Evolutionary conservation across 1,139 yeast genomes (phyloP).

Genomic region (Geotrichum europaeum): DNA sequence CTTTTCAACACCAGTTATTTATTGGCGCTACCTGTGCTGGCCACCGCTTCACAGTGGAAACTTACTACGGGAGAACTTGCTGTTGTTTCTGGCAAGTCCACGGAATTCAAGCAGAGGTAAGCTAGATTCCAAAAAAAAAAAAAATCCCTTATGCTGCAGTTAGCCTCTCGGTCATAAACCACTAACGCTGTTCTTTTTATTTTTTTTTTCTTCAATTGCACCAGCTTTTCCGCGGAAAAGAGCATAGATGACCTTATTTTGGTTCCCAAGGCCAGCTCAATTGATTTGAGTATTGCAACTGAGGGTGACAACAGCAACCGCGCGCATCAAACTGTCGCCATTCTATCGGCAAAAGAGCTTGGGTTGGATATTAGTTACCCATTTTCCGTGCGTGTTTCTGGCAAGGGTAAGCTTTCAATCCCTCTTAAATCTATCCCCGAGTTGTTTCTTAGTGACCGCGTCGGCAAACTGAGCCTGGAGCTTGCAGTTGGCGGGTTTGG

Average conservation of each 20-base stretch:
- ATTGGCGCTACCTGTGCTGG: constrained; percentile 1
- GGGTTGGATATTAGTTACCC: constrained; percentile 28
- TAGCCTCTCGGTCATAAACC: too few relatives aligned
- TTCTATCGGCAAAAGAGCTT: constrained; percentile 23
- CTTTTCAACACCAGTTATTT: neutral
- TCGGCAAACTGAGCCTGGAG: constrained; percentile 16
- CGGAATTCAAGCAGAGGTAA: constrained; percentile 10
- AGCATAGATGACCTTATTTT: constrained; percentile 18
- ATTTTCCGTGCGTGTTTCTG: constrained; percentile 24
- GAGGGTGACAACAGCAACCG: constrained; percentile 18
- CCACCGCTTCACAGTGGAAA: constrained; percentile 21
- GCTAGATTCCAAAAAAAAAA: neutral
- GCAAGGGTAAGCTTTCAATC: constrained; percentile 29
- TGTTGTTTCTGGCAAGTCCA: constrained; percentile 28
- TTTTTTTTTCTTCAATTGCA: neutral
- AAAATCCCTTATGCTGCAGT: neutral
- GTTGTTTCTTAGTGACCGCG: constrained; percentile 18
- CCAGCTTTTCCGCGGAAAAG: neutral
- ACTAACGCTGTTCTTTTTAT: neutral
- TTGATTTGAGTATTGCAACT: constrained; percentile 26
- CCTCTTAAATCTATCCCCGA: constrained; percentile 30
- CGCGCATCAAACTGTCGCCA: constrained; percentile 31
- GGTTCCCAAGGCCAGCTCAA: constrained; percentile 11
- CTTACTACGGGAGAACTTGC: constrained; percentile 29
- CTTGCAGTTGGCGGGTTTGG: constrained; percentile 16